Evolutionary conservation across 352 stramenopile genomes (phyloP).

Genomic region (Pythium vanterpoolii): DNA sequence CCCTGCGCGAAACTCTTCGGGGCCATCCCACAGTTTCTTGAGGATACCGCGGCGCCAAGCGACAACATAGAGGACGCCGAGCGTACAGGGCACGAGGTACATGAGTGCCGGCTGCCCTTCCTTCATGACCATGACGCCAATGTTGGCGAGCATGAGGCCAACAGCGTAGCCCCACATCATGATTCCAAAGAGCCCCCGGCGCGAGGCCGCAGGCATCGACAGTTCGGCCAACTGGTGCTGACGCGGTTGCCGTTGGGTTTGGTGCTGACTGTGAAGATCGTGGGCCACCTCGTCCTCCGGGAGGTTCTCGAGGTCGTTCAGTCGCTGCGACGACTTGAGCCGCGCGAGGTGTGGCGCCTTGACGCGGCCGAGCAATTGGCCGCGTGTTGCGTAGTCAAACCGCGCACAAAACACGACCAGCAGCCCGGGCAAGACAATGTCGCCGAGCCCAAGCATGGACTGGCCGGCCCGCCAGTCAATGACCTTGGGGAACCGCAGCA

Average conservation of each 20-base stretch:
- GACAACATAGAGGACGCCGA: constrained; percentile 80
- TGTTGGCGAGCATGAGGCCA: constrained; percentile 92
- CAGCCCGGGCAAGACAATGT: constrained; percentile 95
- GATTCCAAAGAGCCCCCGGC: constrained; percentile 64
- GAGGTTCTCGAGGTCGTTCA: neutral
- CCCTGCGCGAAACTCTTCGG: constrained; percentile 27
- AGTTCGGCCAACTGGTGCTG: constrained; percentile 41
- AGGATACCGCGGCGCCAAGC: constrained; percentile 82
- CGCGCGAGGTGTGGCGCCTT: constrained; percentile 40
- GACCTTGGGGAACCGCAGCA: constrained; percentile 93
- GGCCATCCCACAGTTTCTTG: constrained; percentile 87
- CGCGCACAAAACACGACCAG: constrained; percentile 94
- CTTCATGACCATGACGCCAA: constrained; percentile 89
- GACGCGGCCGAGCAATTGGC: constrained; percentile 60
- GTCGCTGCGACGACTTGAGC: constrained; percentile 34
- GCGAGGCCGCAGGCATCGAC: constrained; percentile 22
- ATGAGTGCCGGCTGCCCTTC: constrained; percentile 94
- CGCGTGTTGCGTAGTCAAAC: constrained; percentile 90
- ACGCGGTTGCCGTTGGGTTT: neutral
- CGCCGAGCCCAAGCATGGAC: constrained; percentile 93
- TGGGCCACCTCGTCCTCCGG: neutral
- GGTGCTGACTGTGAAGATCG: neutral
- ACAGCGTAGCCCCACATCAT: constrained; percentile 93
- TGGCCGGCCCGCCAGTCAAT: constrained; percentile 90
- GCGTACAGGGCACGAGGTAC: constrained; percentile 94